A percentile compares a stretch with the other conserved stretches of the same genome.
phyloP scores from a whole-genome alignment of 108 stramenopile genomes.

The Skeletonema costatum region DNA sequence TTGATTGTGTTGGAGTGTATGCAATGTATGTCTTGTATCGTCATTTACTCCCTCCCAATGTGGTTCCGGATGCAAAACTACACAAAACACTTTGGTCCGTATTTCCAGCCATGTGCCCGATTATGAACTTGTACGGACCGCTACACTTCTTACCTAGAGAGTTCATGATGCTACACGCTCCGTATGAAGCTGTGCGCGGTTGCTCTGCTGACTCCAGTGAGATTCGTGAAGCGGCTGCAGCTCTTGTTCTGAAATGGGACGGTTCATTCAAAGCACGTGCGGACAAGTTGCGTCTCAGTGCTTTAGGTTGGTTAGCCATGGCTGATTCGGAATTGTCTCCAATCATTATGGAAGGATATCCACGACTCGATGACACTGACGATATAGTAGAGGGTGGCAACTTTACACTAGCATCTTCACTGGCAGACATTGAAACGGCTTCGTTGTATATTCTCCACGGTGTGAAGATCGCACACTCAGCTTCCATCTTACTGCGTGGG shows the following conservation, averaged over 20 bases:
- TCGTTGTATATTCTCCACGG: conserved; percentile 48
- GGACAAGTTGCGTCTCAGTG: conserved; percentile 24
- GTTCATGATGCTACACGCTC: conserved; percentile 52
- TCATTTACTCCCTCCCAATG: conserved; percentile 40
- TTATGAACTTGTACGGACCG: conserved; percentile 43
- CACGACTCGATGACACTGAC: background rate
- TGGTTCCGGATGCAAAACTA: conserved; percentile 51
- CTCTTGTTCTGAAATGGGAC: conserved; percentile 43
- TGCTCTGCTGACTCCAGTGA: conserved; percentile 38
- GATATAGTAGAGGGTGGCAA: conserved; percentile 10
- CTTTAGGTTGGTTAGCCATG: conserved; percentile 37
- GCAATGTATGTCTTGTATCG: conserved; percentile 58
- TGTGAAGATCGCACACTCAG: conserved; percentile 44
- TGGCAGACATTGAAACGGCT: conserved; percentile 36
- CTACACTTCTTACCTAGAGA: conserved; percentile 48
- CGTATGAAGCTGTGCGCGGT: conserved; percentile 46
- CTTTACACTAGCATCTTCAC: conserved; percentile 11
- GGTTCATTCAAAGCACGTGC: conserved; percentile 30
- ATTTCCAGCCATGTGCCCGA: conserved; percentile 44
- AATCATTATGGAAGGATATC: conserved; percentile 10
- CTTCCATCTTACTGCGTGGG: conserved; percentile 38
- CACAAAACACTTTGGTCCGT: conserved; percentile 44
- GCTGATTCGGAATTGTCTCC: conserved; percentile 42
- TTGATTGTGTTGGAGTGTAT: conserved; percentile 54
- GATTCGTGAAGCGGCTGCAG: conserved; percentile 28